Percentiles rank a stretch among this genome's conserved stretches.
Evolutionary conservation across 495 filamentous ascomycete species (phyloP).

Genomic region (Recurvomyces mirabilis): DNA sequence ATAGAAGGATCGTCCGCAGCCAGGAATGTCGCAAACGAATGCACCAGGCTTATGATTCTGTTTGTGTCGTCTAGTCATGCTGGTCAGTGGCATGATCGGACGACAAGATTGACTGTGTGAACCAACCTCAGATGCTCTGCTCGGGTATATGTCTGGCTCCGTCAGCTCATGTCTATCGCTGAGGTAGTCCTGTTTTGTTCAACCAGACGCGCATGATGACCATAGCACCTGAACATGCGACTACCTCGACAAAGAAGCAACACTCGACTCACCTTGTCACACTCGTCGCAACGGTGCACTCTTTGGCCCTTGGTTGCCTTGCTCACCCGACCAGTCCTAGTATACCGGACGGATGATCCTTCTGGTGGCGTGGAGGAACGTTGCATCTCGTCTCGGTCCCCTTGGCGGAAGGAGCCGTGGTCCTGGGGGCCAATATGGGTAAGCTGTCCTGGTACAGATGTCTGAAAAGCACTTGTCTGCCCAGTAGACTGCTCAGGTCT

Average conservation of each 20-base stretch:
- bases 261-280: constrained; percentile 34
- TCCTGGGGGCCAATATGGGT: constrained; percentile 4
- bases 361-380: constrained; percentile 11
- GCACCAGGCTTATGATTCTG: constrained; percentile 68
- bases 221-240: no score
- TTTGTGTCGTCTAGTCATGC: constrained; percentile 86
- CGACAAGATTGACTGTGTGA: background rate
- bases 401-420: constrained; percentile 13
- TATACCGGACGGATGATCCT: constrained; percentile 23
- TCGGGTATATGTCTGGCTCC: constrained; percentile 43
- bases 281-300: constrained; percentile 30
- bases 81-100: no score
- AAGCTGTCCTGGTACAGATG: background rate
- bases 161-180: constrained; percentile 1
- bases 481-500: background rate
- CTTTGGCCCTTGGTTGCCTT: constrained; percentile 33
- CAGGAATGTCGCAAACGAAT: constrained; percentile 50
- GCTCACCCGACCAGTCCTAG: constrained; percentile 31
- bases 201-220: no score
- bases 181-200: no score
- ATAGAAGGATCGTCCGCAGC: constrained; percentile 55
- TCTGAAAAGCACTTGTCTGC: background rate
- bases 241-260: no score
- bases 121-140: constrained; percentile 72
- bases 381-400: constrained; percentile 14